phyloP scores from a whole-genome alignment of 2,329 filamentous ascomycete genomes.

The Aspergillus sp. region DNA sequence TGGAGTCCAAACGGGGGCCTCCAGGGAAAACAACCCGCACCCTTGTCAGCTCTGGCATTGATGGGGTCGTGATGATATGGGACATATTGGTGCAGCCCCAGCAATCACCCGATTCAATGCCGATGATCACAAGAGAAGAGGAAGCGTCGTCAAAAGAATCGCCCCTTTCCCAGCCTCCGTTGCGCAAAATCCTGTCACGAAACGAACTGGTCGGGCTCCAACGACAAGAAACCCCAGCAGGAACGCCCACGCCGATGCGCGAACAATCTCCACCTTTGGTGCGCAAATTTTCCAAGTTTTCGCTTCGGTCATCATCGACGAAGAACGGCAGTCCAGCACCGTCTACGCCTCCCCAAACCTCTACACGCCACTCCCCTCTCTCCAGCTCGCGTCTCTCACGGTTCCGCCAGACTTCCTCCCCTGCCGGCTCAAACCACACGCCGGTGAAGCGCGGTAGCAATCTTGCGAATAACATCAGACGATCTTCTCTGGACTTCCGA shows the following conservation, averaged over 20 bases:
- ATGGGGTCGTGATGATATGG: slow-evolving; percentile 84
- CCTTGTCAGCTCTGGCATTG: slow-evolving; percentile 71
- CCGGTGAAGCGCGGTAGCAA: slow-evolving; percentile 26
- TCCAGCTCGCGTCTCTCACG: slow-evolving; percentile 24
- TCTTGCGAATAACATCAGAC: slow-evolving; percentile 34
- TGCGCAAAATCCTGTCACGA: slow-evolving; percentile 82
- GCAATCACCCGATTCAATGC: slow-evolving; percentile 27
- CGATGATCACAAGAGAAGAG: slow-evolving; percentile 31
- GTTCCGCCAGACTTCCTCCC: slow-evolving; percentile 37
- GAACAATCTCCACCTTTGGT: slow-evolving; percentile 50
- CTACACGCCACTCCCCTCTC: slow-evolving; percentile 31
- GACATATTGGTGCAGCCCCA: slow-evolving; percentile 37
- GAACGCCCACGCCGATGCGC: slow-evolving; percentile 43
- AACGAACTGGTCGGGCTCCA: slow-evolving; percentile 80
- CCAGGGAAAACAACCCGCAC: slow-evolving; percentile 43
- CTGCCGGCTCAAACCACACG: slow-evolving; percentile 35
- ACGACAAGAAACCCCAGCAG: slow-evolving; percentile 45
- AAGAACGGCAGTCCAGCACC: slow-evolving; percentile 30
- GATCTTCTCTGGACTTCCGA: slow-evolving; percentile 52
- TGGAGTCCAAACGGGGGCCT: slow-evolving; percentile 46
- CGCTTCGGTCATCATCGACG: slow-evolving; percentile 38
- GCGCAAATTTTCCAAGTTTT: slow-evolving; percentile 54
- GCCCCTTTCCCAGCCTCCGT: slow-evolving; percentile 64
- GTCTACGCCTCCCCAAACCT: slow-evolving; percentile 28
- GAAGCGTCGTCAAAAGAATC: slow-evolving; percentile 45